Percentiles rank a stretch among this genome's conserved stretches.
Conservation (phyloP, 495 filamentous ascomycete genomes). For the Xylaria intraflava region DNA sequence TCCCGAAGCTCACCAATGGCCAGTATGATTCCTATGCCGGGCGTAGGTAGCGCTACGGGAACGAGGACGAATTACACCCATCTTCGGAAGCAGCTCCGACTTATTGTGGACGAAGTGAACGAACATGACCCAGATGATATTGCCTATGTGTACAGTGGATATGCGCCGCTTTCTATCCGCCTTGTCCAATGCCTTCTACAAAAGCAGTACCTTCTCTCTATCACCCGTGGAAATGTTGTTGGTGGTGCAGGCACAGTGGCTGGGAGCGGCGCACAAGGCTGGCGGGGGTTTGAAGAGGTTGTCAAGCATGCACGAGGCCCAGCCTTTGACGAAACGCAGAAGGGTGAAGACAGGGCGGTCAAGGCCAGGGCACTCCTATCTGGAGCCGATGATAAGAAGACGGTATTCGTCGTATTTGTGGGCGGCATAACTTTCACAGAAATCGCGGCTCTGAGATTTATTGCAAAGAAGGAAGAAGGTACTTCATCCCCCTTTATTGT, state of each 20-base stretch:
- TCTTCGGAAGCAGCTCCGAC: slow-evolving; percentile 72
- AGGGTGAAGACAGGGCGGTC: slow-evolving; percentile 87
- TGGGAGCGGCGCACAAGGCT: slow-evolving; percentile 65
- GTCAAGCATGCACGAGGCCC: slow-evolving; percentile 76
- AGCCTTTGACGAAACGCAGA: slow-evolving; percentile 88
- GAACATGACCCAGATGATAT: slow-evolving; percentile 95
- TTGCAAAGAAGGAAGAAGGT: slow-evolving; percentile 79
- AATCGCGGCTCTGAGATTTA: slow-evolving; percentile 88
- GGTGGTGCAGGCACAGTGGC: slow-evolving; percentile 38
- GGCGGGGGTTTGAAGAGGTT: slow-evolving; percentile 85
- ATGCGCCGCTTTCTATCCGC: slow-evolving; percentile 86
- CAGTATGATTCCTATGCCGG: slow-evolving; percentile 61
- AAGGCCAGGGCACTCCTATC: slow-evolving; percentile 80
- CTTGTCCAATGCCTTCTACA: slow-evolving; percentile 93
- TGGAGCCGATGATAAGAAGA: slow-evolving; percentile 67
- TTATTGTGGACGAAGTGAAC: slow-evolving; percentile 95
- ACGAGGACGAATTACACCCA: slow-evolving; percentile 86
- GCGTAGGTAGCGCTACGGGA: slow-evolving; percentile 46
- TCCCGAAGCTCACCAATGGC: slow-evolving; percentile 62
- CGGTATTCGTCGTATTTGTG: slow-evolving; percentile 87
- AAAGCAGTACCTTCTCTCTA: slow-evolving; percentile 71
- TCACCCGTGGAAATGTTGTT: slow-evolving; percentile 52
- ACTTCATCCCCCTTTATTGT: background rate
- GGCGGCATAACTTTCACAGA: slow-evolving; percentile 94
- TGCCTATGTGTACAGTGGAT: slow-evolving; percentile 94